These are phyloP conservation scores for Epichloe typhina DNA, from an alignment of 2,329 filamentous ascomycete species.

Conservation along the genomic window DNA sequence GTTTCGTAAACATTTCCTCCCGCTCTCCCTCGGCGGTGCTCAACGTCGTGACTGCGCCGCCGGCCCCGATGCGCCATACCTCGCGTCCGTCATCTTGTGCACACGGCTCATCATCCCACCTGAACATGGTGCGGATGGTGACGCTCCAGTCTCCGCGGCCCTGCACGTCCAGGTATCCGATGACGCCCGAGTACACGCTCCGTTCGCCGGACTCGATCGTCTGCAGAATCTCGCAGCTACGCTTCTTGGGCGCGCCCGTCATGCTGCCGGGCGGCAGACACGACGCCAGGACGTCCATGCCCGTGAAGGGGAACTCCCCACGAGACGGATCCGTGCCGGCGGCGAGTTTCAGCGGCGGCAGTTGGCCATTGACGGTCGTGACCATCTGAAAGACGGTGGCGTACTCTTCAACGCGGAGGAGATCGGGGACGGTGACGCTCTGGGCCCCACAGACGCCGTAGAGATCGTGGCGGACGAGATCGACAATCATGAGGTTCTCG, in stretches of 20 bases:
- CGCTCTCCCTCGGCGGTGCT: slow-evolving; percentile 71
- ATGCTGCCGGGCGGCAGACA: slow-evolving; percentile 84
- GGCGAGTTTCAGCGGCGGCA: slow-evolving; percentile 22
- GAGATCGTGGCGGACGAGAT: slow-evolving; percentile 87
- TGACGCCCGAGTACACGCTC: slow-evolving; percentile 74
- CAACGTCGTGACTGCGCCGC: slow-evolving; percentile 76
- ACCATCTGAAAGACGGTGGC: slow-evolving; percentile 86
- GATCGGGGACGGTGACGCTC: slow-evolving; percentile 58
- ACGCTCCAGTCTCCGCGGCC: slow-evolving; percentile 86
- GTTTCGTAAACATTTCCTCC: slow-evolving; percentile 79
- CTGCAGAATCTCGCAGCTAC: slow-evolving; percentile 72
- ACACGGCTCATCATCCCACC: slow-evolving; percentile 47
- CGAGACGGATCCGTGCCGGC: slow-evolving; percentile 6
- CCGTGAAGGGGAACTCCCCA: slow-evolving; percentile 31
- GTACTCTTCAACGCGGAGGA: slow-evolving; percentile 84
- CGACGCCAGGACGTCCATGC: slow-evolving; percentile 62
- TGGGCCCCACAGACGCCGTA: slow-evolving; percentile 70
- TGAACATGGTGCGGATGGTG: slow-evolving; percentile 71
- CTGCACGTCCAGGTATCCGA: slow-evolving; percentile 80
- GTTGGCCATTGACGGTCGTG: slow-evolving; percentile 64
- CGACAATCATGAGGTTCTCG: slow-evolving; percentile 97
- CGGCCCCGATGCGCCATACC: slow-evolving; percentile 75
- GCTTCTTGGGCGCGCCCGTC: slow-evolving; percentile 92
- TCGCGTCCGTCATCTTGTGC: slow-evolving; percentile 29
- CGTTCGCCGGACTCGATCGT: slow-evolving; percentile 53